Conservation (phyloP, 225 moss, liverwort and hornwort species). For the Thuidium tamariscinum region DNA sequence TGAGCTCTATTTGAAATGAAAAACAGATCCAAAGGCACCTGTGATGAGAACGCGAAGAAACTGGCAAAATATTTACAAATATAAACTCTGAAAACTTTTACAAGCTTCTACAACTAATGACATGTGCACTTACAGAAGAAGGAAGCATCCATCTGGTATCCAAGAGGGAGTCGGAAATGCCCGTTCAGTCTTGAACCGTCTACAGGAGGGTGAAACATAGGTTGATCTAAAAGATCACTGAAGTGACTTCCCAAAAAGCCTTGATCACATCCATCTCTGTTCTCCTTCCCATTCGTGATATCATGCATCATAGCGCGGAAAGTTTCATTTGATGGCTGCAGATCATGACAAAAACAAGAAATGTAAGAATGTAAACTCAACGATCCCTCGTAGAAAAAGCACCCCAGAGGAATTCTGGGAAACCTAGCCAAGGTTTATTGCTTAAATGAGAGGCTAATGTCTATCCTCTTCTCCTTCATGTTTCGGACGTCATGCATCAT, state of each 20-base stretch:
- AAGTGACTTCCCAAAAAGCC: slow-evolving; percentile 71
- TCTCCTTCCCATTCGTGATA: slow-evolving; percentile 37
- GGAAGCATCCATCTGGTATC: slow-evolving; percentile 99
- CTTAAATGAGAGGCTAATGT: background rate
- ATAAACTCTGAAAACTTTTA: background rate
- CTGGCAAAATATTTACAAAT: background rate
- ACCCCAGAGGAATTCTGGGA: background rate
- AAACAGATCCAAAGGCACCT: background rate
- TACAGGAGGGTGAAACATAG: slow-evolving; percentile 70
- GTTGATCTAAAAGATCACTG: slow-evolving; percentile 66
- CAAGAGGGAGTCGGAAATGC: slow-evolving; percentile 68
- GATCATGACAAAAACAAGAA: background rate
- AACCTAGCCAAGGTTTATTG: too few relatives aligned
- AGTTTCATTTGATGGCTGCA: slow-evolving; percentile 85
- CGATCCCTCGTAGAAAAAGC: background rate
- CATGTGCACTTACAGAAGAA: slow-evolving; percentile 57
- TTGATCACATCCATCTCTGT: slow-evolving; percentile 81
- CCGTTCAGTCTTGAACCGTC: slow-evolving; percentile 61
- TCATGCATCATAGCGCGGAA: slow-evolving; percentile 56
- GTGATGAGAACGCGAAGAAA: background rate
- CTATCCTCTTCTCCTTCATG: background rate
- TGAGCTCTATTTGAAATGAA: background rate
- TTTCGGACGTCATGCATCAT: background rate
- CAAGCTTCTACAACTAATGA: background rate
- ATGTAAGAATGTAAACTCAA: background rate